These are phyloP conservation scores for Blastobotrys chiropterorum DNA, from an alignment of 805 yeast species.

Conservation along the genomic window DNA sequence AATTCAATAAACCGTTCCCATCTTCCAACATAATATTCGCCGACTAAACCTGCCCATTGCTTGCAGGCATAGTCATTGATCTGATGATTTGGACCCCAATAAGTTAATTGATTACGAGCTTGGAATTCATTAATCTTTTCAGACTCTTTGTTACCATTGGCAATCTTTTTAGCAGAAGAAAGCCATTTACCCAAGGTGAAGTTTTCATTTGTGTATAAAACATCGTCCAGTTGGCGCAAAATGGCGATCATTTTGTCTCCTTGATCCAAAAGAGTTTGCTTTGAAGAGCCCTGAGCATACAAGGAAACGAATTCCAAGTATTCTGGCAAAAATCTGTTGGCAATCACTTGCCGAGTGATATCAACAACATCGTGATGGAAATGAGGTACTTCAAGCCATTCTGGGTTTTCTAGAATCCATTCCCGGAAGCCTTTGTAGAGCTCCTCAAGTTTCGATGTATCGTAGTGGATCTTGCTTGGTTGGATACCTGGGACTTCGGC, in stretches of 20 bases:
- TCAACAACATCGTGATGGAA: constrained; percentile 15
- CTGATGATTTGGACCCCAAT: constrained; percentile 15
- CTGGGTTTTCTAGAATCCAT: constrained; percentile 2
- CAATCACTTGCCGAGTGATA: constrained; percentile 12
- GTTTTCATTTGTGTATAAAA: constrained; percentile 10
- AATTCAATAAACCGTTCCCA: constrained; percentile 12
- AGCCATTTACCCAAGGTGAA: constrained; percentile 11
- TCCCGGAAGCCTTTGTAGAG: constrained; percentile 8
- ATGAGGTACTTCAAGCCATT: constrained; percentile 3
- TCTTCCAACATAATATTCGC: constrained; percentile 9
- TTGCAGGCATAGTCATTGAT: constrained; percentile 14
- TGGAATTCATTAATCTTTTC: constrained; percentile 13
- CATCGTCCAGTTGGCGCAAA: constrained; percentile 8
- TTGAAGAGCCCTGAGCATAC: constrained; percentile 2
- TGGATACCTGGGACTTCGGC: constrained; percentile 11
- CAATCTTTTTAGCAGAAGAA: constrained; percentile 4
- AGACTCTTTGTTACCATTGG: background rate
- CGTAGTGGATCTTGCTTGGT: constrained; percentile 9
- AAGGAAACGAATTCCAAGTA: constrained; percentile 3
- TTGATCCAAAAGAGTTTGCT: constrained; percentile 1
- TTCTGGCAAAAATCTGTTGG: constrained; percentile 9
- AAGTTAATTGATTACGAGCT: constrained; percentile 15
- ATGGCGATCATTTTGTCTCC: constrained; percentile 7
- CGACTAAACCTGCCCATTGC: constrained; percentile 17
- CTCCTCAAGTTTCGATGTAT: constrained; percentile 3